A percentile compares a stretch with the other conserved stretches of the same genome.
Conservation (phyloP, 345 rosid species). For the Eucalyptus albens region DNA sequence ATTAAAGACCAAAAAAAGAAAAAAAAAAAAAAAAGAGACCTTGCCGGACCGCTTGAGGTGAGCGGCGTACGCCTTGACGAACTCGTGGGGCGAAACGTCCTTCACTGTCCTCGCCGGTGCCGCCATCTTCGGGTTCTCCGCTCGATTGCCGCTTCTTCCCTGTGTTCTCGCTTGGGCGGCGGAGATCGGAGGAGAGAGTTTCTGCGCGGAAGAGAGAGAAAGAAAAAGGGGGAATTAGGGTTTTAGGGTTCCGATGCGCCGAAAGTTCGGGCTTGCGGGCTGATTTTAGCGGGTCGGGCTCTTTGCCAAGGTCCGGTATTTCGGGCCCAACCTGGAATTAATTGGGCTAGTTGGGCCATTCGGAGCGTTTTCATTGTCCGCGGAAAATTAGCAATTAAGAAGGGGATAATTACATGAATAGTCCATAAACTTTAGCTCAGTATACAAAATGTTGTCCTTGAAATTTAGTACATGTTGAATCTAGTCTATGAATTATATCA, state of each 20-base stretch:
- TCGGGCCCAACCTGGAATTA: background rate
- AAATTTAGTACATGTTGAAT: too few species aligned
- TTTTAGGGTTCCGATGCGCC: background rate
- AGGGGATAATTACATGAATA: too few species aligned
- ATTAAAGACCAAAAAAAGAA: background rate
- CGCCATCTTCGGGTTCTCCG: background rate
- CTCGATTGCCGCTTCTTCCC: background rate
- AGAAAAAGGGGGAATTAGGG: background rate
- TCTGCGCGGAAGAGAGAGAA: too few species aligned
- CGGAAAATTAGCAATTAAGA: accelerated
- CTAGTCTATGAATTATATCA: too few species aligned
- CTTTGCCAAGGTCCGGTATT: background rate
- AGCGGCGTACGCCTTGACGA: constrained; percentile 38
- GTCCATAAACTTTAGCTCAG: accelerated
- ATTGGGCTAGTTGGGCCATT: background rate
- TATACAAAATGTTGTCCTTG: accelerated
- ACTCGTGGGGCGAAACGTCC: constrained; percentile 47
- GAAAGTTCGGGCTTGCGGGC: background rate
- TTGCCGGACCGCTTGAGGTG: constrained; percentile 50
- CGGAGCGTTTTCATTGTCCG: background rate
- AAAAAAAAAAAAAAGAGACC: background rate
- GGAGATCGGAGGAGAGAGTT: background rate
- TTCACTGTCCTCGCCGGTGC: constrained; percentile 25
- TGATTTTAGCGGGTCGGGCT: background rate
- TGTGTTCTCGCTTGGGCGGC: background rate